Percentiles rank a stretch among this genome's conserved stretches.
Evolutionary conservation across 257 asterid genomes (phyloP).

Genomic region (Penstemon eatonii): DNA sequence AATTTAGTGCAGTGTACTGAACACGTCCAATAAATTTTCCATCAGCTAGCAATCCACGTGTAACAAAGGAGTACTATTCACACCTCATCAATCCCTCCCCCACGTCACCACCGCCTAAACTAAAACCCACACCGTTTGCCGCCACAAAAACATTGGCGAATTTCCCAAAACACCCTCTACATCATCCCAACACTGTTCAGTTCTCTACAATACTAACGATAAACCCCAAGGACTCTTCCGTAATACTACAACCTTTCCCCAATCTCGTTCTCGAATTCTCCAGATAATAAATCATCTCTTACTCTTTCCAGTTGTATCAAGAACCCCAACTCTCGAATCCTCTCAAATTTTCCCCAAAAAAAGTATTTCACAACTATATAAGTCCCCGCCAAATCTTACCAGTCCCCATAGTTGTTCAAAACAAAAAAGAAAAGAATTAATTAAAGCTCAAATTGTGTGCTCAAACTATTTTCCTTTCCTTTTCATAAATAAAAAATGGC

Average conservation of each 20-base stretch:
- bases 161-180: conserved; percentile 18
- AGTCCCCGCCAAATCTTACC: neutral
- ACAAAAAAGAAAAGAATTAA: no score
- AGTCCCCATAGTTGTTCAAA: neutral
- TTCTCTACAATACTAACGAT: neutral
- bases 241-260: neutral
- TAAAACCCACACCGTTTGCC: conserved; percentile 24
- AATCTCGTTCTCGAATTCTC: neutral
- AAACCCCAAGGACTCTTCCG: conserved; percentile 19
- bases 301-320: neutral
- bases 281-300: neutral
- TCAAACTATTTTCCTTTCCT: no score
- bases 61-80: no score
- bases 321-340: neutral
- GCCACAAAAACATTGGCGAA: neutral
- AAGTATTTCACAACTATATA: neutral
- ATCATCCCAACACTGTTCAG: neutral
- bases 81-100: neutral
- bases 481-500: conserved; percentile 28
- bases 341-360: neutral
- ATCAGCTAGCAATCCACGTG: no score
- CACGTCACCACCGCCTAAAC: conserved; percentile 27
- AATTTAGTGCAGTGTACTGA: no score
- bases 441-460: no score
- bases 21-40: no score